Evolutionary conservation across 1,284 basidiomycete species (phyloP), one percentile per base, ranked within the genome.

Genomic region (Ustilago loliicola): DNA sequence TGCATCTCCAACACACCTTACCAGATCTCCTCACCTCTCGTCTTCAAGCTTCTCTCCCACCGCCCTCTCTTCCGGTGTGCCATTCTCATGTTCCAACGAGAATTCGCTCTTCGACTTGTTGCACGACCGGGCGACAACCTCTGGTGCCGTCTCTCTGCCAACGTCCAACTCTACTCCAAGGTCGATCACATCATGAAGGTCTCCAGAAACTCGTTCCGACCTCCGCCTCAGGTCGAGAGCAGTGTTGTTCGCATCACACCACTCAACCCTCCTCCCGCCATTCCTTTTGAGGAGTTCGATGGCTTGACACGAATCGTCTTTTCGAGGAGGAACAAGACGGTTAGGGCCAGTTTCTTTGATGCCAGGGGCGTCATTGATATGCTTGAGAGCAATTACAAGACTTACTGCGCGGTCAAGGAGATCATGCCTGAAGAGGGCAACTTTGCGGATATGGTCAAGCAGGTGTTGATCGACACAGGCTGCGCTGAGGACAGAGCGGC

Each of bases 1-100:
- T 98, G 96, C 89, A 99, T 99, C 86, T 95, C 93, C 83, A 99
- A 99, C 87, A 99, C 96, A 1, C 96, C 96, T 0, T 99, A 99
- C 88, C 96, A 98, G 87, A 99, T 99, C 78, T 99, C 97, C 1
- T 99, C 97, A 1, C 95, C 96, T 1, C 91, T 99, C 62, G 93
- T 98, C 58, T 99, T 99, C 90, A 94, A 95, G 79, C 91, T 99
- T 38, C 92, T 99, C 62, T 98, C 96, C 2, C 95, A 98, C 84
- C 93, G 96, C 9, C 96, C 96, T 0, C 89, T 98, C 56, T 95
- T 94, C 86, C 93, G 96, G 36, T 92, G 93, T 73, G 94, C 95
- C 30, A 95, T 99, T 75, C 93, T 99, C 88, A 99, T 99, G 96
- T 99, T 99, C 88, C 96, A 99, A 88, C 93, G 95, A 65, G 96